Base-by-base conservation (phyloP, 2,329 filamentous ascomycete genomes). In the Tolypocladium ophioglossoides region DNA sequence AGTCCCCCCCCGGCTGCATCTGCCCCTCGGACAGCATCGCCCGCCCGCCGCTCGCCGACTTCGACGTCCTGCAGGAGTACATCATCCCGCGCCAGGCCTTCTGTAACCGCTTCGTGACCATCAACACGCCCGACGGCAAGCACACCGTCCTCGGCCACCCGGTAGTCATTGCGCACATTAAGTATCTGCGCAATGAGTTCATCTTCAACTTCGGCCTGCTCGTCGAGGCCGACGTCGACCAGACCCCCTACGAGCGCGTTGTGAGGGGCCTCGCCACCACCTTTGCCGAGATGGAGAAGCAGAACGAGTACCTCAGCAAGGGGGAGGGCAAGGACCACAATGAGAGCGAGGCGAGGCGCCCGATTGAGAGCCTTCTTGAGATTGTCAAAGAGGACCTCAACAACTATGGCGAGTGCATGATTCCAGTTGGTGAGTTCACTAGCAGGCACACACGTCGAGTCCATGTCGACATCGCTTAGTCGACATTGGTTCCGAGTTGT, bases 341-440 rank as follows among this genome's bases (percentile, higher is more conserved):
- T 65, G 73, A 75, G 51, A 68, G 68, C 16, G 70, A 73, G 37
- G 70, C 71, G 69, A 64, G 86, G 74, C 73, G 89, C 69, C 75
- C 81, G 4, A 95, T 96, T 64, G 88, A 92, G 74, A 89, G 87
- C 61, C 72, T 99, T 60, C 78, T 97, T 61, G 91, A 87, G 70
- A 86, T 87, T 57, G 78, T 87, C 55, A 85, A 85, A 66, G 84
- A 96, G 71, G 91, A 99, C 67, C 68, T 99, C 61, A 96, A 97
- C 66, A 95, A 95, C 63, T 99, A 96, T 66, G 91, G 89, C 66
- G 94, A 99, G 74, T 96, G 91, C 77, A 96, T 96, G 91, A 96
- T 96, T 64, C 91, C 91, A 0, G 92, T 96, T 59, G 89, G 89
- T 91, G 73, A 59, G 81, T 75, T 18, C 41, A 20, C 7, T 24